These are phyloP conservation scores for Elsinoe australis DNA, from an alignment of 2,329 filamentous ascomycete genomes.

Conservation along the genomic window DNA sequence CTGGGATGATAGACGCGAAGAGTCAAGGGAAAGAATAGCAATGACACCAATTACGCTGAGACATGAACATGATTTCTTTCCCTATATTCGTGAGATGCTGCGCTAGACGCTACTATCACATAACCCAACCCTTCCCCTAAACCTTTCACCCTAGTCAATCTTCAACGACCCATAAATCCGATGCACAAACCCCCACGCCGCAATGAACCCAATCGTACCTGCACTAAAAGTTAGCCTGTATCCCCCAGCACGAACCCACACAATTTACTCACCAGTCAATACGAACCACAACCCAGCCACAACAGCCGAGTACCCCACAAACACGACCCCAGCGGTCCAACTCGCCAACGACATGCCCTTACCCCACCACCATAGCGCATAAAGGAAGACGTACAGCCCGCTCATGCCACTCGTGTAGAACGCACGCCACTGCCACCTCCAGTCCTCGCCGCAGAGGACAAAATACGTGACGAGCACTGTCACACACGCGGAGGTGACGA, in stretches of 20 bases:
- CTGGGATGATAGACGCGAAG: too few species aligned
- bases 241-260: not conserved
- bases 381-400: conserved; percentile 83
- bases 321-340: conserved; percentile 78
- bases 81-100: too few species aligned
- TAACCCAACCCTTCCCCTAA: not conserved
- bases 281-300: conserved; percentile 90
- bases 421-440: conserved; percentile 97
- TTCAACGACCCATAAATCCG: conserved; percentile 98
- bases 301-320: conserved; percentile 84
- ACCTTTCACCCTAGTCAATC: conserved; percentile 62
- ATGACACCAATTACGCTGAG: too few species aligned
- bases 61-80: too few species aligned
- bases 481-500: conserved; percentile 85
- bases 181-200: conserved; percentile 87
- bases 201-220: conserved; percentile 94
- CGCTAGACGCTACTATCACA: too few species aligned
- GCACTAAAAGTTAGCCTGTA: not conserved
- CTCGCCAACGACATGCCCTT: conserved; percentile 80
- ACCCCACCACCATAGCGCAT: conserved; percentile 84
- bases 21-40: too few species aligned
- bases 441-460: conserved; percentile 90
- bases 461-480: conserved; percentile 96
- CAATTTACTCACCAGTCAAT: conserved; percentile 67
- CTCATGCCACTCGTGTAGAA: conserved; percentile 89